Base-by-base conservation (phyloP, 2,329 filamentous ascomycete genomes). In the Exophiala lecanii-corni region DNA sequence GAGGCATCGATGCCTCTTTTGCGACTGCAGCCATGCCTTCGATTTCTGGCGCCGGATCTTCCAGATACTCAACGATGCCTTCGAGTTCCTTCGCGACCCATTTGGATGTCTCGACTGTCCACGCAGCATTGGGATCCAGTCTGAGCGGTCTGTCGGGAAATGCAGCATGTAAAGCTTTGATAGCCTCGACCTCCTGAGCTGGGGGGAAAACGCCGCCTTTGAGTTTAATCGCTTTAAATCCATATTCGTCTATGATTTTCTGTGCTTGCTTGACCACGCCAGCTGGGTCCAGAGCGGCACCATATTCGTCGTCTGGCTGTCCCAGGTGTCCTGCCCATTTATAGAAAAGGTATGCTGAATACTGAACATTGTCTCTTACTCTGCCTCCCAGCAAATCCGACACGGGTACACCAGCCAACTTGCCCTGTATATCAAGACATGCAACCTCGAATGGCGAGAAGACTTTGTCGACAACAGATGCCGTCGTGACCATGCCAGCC, bases 341-440 rank as follows among this genome's bases (percentile, higher is more conserved):
- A 50, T 68, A 69, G 43, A 70, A 70, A 4, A 69, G 55, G 39
- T 69, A 70, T 2, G 67, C 67, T 2, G 67, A 69, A 53, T 68
- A 70, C 36, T 66, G 64, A 1, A 69, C 64, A 13, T 55, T 57
- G 39, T 67, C 60, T 43, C 66, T 59, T 6, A 69, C 60, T 0
- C 63, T 57, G 2, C 66, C 66, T 3, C 67, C 66, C 2, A 70
- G 61, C 0, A 70, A 46, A 3, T 66, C 63, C 31, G 62, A 62
- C 2, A 69, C 65, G 2, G 66, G 64, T 0, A 68, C 40, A 1
- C 66, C 65, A 1, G 63, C 58, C 1, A 68, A 35, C 34, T 70
- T 70, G 13, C 64, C 66, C 36, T 70, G 66, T 0, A 69, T 59
- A 36, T 68, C 66, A 10, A 70, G 61, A 36, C 64, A 68, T 0